Base-by-base conservation (phyloP, 768 basidiomycete species). In the Mycena crocata region DNA sequence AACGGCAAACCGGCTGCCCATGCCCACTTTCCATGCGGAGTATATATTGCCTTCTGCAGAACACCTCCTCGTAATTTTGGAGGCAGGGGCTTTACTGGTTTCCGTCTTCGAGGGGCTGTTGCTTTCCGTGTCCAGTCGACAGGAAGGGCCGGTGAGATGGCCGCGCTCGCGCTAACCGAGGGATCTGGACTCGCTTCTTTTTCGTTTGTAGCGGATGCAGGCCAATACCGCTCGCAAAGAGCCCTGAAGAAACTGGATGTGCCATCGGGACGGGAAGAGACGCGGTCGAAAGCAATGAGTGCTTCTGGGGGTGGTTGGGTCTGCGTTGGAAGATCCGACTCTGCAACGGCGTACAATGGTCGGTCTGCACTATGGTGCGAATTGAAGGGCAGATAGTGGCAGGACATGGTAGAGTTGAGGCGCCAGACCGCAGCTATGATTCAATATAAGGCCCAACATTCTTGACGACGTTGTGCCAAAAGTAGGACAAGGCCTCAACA, bases 21-120 rank as follows among this genome's bases (percentile, higher is more conserved):
- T n/a, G 50, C 60, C 73, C 73, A 74, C 46, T 72, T 69, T 24
- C 62, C 66, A 12, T 65, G 51, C 24, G 73, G 73, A 15, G 17
- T 46, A 46, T 74, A 71, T 42, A 71, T 71, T 6, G 45, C 17
- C 24, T 57, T 64, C 48, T 62, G 40, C 30, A 69, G 48, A 17
- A 52, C 52, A 8, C 37, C 62, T 23, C 57, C 55, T 8, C 31
- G 45, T 8, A 55, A 21, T 10, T 45, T 59, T n/a, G 57, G 15
- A 2, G 69, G 57, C 14, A 67, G 46, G 5, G 62, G 58, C 23
- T 42, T 37, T 8, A 42, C 21, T 39, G n/a, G 40, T 26, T 48
- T 49, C 37, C 51, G 32, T 24, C 42, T 26, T 21, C 54, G 28
- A 2, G 14, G 24, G 4, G 42, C 13, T 21, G 34, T 3, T 49